Conservation (phyloP, 805 yeast genomes). For the Lipomyces orientalis region DNA sequence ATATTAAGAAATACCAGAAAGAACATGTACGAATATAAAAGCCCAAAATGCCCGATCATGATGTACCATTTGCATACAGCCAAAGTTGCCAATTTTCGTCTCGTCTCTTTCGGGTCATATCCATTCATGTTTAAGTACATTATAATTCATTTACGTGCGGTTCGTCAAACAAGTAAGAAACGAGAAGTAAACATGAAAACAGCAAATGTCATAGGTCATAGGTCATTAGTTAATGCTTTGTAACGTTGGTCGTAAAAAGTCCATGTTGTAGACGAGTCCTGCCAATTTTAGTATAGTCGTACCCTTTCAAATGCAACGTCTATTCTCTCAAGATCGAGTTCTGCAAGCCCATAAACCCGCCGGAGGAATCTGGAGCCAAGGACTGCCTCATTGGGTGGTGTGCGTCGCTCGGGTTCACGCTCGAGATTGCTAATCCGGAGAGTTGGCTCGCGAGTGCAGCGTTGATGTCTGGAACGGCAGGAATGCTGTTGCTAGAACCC, state of each 20-base stretch:
- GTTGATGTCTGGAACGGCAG: constrained; percentile 29
- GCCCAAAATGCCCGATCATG: neutral
- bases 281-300: neutral
- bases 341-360: constrained; percentile 4
- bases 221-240: neutral
- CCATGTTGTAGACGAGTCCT: neutral
- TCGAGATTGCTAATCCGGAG: neutral
- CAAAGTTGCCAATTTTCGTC: neutral
- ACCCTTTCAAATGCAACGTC: neutral
- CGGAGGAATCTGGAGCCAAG: neutral
- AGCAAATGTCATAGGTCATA: neutral
- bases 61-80: neutral
- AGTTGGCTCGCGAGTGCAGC: neutral
- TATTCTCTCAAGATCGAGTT: neutral
- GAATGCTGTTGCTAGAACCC: constrained; percentile 3
- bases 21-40: neutral
- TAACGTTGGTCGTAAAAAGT: neutral
- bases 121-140: constrained; percentile 1
- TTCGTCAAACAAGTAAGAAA: neutral
- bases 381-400: constrained; percentile 4
- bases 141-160: neutral
- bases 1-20: neutral
- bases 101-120: neutral
- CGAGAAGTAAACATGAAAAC: neutral
- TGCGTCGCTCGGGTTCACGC: neutral